phyloP scores from a whole-genome alignment of 2,329 filamentous ascomycete species.

The Aspergillus viridinutans region DNA sequence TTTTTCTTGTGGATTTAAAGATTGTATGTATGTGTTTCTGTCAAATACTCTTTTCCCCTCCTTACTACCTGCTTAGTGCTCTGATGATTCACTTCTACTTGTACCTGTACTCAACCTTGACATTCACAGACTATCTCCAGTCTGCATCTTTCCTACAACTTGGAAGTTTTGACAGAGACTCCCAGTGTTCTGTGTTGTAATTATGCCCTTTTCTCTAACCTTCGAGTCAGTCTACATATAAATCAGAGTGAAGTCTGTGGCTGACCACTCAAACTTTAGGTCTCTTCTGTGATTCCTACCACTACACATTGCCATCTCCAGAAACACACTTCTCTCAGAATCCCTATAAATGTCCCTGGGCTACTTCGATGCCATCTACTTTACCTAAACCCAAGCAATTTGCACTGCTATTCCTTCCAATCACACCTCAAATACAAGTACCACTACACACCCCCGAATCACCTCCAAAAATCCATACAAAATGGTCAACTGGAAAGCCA shows the following conservation, averaged over 20 bases:
- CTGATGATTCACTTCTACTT: not conserved
- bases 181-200: not conserved
- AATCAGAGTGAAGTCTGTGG: not conserved
- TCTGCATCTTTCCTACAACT: not conserved
- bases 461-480: conserved; percentile 1
- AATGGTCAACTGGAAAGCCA: conserved; percentile 30
- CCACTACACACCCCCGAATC: not conserved
- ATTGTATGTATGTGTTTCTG: not conserved
- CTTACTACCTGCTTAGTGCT: not conserved
- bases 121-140: not conserved
- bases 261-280: not conserved
- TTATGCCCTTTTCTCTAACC: not conserved
- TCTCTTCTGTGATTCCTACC: not conserved
- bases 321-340: not conserved
- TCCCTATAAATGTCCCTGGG: not conserved
- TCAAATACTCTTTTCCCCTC: conserved; percentile 3
- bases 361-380: not conserved
- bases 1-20: not conserved
- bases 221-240: not conserved
- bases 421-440: not conserved
- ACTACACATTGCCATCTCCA: not conserved
- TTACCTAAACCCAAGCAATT: not conserved
- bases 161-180: not conserved
- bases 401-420: not conserved
- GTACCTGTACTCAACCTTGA: not conserved